phyloP scores from a whole-genome alignment of 345 rosid genomes.

The Acer campestre region DNA sequence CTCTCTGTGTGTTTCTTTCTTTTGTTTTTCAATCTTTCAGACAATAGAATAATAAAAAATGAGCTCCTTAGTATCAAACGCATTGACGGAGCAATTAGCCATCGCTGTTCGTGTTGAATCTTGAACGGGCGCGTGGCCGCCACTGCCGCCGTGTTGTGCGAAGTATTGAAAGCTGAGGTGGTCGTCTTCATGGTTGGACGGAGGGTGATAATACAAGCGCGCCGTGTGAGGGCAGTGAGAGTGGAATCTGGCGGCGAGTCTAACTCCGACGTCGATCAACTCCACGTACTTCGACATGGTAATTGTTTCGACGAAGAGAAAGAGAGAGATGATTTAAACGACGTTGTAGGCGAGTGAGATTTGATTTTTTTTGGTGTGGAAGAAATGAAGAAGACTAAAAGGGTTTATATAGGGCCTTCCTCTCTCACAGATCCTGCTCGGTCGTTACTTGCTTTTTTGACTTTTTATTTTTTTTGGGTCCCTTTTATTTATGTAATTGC shows the following conservation, averaged over 20 bases:
- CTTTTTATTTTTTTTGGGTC: background rate
- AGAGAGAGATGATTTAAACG: too few species aligned
- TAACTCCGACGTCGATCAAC: slow-evolving; percentile 45
- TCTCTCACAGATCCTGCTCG: too few species aligned
- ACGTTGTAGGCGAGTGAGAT: too few species aligned
- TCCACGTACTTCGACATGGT: slow-evolving; percentile 54
- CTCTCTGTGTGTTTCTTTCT: too few species aligned
- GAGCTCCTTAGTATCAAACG: slow-evolving; percentile 24
- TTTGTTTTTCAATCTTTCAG: slow-evolving; percentile 1
- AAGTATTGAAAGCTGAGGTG: background rate
- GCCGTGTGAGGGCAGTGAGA: slow-evolving; percentile 72
- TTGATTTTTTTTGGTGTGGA: too few species aligned
- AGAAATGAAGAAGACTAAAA: too few species aligned
- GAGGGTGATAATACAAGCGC: slow-evolving; percentile 61
- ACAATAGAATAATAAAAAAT: slow-evolving; percentile 28
- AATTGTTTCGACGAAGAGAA: too few species aligned
- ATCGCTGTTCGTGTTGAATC: background rate
- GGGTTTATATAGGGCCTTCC: too few species aligned
- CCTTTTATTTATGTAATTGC: background rate
- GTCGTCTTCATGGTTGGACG: slow-evolving; percentile 31
- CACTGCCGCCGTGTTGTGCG: background rate
- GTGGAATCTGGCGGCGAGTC: slow-evolving; percentile 56
- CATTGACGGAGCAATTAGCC: slow-evolving; percentile 21
- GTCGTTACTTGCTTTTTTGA: background rate
- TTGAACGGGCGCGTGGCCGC: background rate